phyloP scores from a whole-genome alignment of 495 filamentous ascomycete species.

The Paragyromitra xinjiangensis region DNA sequence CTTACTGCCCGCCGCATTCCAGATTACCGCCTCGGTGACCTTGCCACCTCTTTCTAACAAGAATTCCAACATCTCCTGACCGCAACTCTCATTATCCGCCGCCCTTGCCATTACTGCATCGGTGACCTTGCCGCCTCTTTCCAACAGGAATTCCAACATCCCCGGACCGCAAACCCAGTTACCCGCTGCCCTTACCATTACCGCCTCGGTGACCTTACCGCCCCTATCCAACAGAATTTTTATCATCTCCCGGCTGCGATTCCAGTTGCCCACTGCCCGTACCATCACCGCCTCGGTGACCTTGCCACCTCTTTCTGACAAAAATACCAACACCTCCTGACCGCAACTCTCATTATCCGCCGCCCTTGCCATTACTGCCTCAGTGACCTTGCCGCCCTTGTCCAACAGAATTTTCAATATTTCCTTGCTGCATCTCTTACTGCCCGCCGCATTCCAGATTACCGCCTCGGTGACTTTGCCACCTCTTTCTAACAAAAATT shows the following conservation, averaged over 20 bases:
- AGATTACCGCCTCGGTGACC: conserved; percentile 26
- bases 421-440: not conserved
- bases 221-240: not conserved
- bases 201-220: not conserved
- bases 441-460: not conserved
- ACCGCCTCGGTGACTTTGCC: conserved; percentile 20
- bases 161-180: conserved; percentile 7
- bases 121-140: not conserved
- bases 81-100: not conserved
- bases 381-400: not conserved
- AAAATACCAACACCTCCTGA: not conserved
- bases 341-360: not conserved
- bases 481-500: not conserved
- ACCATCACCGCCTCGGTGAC: not conserved
- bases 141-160: conserved; percentile 2
- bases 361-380: not conserved
- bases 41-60: not conserved
- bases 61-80: not conserved
- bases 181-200: conserved; percentile 17
- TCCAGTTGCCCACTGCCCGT: too few species aligned
- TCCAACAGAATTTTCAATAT: conserved; percentile 2
- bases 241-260: not conserved
- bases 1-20: not conserved
- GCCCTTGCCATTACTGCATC: conserved; percentile 1
- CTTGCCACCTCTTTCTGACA: not conserved